Evolutionary conservation across 2,329 filamentous ascomycete genomes (phyloP), one percentile per base, ranked within the genome.

Genomic region (Elsinoe australis): DNA sequence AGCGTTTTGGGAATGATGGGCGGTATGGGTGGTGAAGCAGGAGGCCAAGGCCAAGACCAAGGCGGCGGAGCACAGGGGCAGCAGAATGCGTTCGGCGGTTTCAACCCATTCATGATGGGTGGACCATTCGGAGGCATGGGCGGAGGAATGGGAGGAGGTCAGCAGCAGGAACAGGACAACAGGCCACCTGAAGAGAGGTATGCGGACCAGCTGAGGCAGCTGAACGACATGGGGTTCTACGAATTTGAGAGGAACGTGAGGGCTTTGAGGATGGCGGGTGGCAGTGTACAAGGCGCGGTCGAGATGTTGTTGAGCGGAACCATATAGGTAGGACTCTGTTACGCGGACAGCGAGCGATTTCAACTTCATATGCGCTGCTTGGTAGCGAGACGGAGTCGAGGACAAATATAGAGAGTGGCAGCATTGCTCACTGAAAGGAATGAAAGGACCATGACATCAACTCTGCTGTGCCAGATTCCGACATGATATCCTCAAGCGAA

Each of bases 181-280:
- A 78, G 90, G 53, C 89, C 92, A 3, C 90, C 92, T 0, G 92
- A 98, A 71, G 92, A 96, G 67, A 75, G 87, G 51, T 98, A 95
- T 59, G 88, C 85, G 2, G 82, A 86, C 24, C 90, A 98, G 67
- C 72, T 98, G 42, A 76, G 87, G 52, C 88, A 96, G 68, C 71
- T 98, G 53, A 98, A 98, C 64, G 92, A 96, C 56, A 98, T 98
- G 92, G 92, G 92, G 2, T 98, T 98, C 69, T 95, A 81, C 63
- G 89, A 98, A 62, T 98, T 96, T 61, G 90, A 98, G 46, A 73
- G 85, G 57, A 98, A 98, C 58, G 80, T 98, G 24, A 81, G 85
- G 49, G 92, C 92, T 4, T 70, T 98, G 60, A 77, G 90, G 65
- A 78, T 90, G 59, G 87, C 86, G 52, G 92, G 92, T 6, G 92